Percentiles rank a stretch among this genome's conserved stretches.
Evolutionary conservation across 371 early-diverging fungal species (phyloP).

Genomic region (Apophysomyces ossiformis): DNA sequence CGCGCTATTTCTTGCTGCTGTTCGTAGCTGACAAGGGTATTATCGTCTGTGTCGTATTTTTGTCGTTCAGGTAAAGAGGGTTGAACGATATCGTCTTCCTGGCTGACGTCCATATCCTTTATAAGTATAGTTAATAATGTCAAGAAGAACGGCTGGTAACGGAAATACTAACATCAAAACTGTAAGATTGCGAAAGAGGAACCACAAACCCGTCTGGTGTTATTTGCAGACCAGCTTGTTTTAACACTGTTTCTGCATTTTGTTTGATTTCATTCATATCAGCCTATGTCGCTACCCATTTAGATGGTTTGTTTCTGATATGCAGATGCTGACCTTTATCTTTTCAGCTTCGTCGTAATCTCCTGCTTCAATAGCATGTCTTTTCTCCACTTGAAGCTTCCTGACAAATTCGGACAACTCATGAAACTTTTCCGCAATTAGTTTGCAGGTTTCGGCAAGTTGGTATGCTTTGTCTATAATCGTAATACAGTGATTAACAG

Average conservation of each 20-base stretch:
- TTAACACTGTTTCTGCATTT: conserved; percentile 22
- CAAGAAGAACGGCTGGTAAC: not conserved
- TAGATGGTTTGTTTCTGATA: not conserved
- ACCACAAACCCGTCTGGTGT: conserved; percentile 26
- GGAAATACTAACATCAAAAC: conserved; percentile 3
- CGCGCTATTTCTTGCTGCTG: conserved; percentile 17
- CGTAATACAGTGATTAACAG: not conserved
- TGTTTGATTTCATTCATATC: conserved; percentile 29
- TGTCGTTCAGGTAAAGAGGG: conserved; percentile 1
- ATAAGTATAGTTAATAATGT: not conserved
- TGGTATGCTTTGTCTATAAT: conserved; percentile 27
- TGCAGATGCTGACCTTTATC: conserved; percentile 45
- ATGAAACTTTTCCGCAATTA: conserved; percentile 35
- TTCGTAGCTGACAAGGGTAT: conserved; percentile 18
- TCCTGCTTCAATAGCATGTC: conserved; percentile 65
- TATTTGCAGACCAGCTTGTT: conserved; percentile 23
- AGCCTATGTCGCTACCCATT: conserved; percentile 9
- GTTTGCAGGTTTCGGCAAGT: conserved; percentile 60
- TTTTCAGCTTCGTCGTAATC: conserved; percentile 80
- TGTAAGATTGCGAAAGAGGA: conserved; percentile 9
- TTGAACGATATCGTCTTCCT: conserved; percentile 9
- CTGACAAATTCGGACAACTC: conserved; percentile 59
- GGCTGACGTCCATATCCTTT: conserved; percentile 9
- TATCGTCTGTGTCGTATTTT: conserved; percentile 16
- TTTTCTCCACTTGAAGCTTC: conserved; percentile 60